phyloP scores from a whole-genome alignment of 345 rosid genomes.

The Eucalyptus albens region DNA sequence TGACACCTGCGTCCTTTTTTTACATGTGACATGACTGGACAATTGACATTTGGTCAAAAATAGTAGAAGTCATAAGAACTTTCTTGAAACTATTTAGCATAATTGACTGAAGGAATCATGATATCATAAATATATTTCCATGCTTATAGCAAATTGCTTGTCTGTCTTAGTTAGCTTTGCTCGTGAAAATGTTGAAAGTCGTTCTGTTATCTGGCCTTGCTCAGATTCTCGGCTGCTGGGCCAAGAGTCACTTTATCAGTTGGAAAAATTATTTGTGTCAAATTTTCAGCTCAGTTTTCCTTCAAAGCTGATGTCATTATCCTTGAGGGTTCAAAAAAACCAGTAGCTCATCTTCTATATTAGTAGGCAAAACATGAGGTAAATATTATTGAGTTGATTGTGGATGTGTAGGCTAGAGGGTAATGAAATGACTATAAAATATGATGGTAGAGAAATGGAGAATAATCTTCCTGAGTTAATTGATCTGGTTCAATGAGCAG shows the following conservation, averaged over 20 bases:
- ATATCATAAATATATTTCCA: neutral
- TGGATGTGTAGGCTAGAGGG: neutral
- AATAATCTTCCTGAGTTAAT: neutral
- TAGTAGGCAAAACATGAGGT: neutral
- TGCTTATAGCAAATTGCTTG: neutral
- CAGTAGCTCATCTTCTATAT: neutral
- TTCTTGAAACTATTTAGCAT: neutral
- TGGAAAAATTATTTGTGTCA: neutral
- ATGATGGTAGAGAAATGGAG: neutral
- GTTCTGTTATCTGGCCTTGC: neutral
- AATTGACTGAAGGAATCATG: neutral
- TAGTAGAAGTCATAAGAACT: neutral
- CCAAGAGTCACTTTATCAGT: neutral
- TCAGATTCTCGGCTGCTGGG: neutral
- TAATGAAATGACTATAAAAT: neutral
- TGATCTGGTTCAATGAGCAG: conserved; percentile 18
- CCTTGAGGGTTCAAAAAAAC: neutral
- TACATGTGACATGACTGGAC: neutral
- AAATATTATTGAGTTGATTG: neutral
- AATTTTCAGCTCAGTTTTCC: neutral
- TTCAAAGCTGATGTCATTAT: neutral
- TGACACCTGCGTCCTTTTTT: neutral
- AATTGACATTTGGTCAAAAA: neutral
- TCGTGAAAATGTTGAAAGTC: neutral
- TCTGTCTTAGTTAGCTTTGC: neutral